Evolutionary conservation across 306 rosid genomes (phyloP).

Genomic region (Cicer arietinum): DNA sequence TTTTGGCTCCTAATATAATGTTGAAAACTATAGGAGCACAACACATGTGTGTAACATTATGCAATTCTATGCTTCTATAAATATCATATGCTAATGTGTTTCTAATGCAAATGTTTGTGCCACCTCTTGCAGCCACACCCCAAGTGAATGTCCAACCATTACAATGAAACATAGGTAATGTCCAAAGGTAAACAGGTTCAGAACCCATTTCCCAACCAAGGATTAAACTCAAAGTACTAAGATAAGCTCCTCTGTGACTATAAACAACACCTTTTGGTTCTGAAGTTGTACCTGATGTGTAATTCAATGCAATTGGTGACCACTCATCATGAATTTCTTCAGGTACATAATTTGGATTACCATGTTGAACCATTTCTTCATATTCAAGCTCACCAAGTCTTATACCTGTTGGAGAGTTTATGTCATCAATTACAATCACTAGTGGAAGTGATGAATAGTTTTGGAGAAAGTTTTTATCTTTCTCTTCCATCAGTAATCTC

Average conservation of each 20-base stretch:
- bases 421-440: slow-evolving; percentile 80
- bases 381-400: slow-evolving; percentile 79
- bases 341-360: slow-evolving; percentile 49
- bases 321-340: slow-evolving; percentile 63
- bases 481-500: slow-evolving; percentile 41
- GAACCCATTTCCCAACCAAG: slow-evolving; percentile 86
- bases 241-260: slow-evolving; percentile 87
- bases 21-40: slow-evolving; percentile 87
- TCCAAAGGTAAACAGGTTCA: slow-evolving; percentile 83
- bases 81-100: slow-evolving; percentile 62
- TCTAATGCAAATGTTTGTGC: slow-evolving; percentile 79
- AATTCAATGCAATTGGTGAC: slow-evolving; percentile 76
- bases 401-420: slow-evolving; percentile 67
- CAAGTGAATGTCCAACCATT: slow-evolving; percentile 98
- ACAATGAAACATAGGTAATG: slow-evolving; percentile 94
- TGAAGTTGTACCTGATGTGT: slow-evolving; percentile 94
- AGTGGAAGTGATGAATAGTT: slow-evolving; percentile 57
- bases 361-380: slow-evolving; percentile 61
- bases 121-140: slow-evolving; percentile 95
- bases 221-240: slow-evolving; percentile 71
- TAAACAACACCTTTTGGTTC: slow-evolving; percentile 89
- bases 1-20: slow-evolving; percentile 63
- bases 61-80: slow-evolving; percentile 54
- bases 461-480: neutral
- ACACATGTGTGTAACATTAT: slow-evolving; percentile 90